Evolutionary conservation across 2,329 filamentous ascomycete genomes (phyloP).

Genomic region (Pleoardoris graminearum): DNA sequence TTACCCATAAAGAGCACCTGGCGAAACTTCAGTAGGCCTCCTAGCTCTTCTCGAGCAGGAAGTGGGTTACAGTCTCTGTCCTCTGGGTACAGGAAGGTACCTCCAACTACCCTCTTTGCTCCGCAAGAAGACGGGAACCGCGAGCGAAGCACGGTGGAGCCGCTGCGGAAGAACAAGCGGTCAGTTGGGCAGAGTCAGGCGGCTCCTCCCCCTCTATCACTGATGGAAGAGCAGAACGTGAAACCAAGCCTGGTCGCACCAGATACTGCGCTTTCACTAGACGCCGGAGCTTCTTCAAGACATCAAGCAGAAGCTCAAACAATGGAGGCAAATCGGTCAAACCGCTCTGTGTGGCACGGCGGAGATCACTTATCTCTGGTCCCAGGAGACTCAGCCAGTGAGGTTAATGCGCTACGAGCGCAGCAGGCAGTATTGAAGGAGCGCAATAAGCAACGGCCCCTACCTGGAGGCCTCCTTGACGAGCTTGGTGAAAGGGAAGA

Average conservation of each 20-base stretch:
- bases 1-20: neutral
- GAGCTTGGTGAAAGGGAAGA: neutral
- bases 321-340: neutral
- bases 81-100: neutral
- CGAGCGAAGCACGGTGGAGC: neutral
- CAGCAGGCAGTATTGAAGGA: neutral
- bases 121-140: too few relatives aligned
- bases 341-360: neutral
- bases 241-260: neutral
- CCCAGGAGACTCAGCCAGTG: slow-evolving; percentile 3
- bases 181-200: neutral
- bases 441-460: neutral
- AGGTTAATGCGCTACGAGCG: neutral
- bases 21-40: neutral
- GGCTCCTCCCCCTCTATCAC: neutral
- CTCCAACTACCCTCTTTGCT: neutral
- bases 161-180: neutral
- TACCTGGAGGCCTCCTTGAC: neutral
- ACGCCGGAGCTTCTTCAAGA: neutral
- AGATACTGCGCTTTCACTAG: neutral
- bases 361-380: neutral
- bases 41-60: neutral
- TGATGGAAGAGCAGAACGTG: neutral
- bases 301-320: neutral
- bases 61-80: neutral